Evolutionary conservation across 768 basidiomycete genomes (phyloP).

Genomic region (Suillus subluteus): DNA sequence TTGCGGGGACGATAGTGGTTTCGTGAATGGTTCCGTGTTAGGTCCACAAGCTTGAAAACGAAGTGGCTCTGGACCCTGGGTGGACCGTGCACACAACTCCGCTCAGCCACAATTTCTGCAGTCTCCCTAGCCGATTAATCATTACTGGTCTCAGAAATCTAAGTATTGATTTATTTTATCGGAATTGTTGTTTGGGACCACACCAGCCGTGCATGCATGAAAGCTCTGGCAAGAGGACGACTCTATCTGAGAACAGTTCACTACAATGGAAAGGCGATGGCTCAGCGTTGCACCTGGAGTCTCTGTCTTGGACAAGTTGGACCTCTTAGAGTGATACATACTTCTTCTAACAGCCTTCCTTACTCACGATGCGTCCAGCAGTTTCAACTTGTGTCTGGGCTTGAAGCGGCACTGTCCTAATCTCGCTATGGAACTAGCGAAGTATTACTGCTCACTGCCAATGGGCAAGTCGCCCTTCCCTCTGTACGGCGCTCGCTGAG

Average conservation of each 20-base stretch:
- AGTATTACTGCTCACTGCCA: background rate
- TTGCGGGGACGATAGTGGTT: background rate
- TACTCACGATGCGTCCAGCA: background rate
- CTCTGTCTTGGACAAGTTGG: background rate
- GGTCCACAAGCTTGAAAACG: constrained; percentile 1
- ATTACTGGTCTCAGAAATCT: background rate
- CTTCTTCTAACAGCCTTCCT: background rate
- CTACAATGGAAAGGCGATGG: background rate
- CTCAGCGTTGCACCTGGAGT: background rate
- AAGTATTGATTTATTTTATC: background rate
- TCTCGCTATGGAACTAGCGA: background rate
- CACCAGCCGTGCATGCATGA: background rate
- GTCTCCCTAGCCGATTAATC: background rate
- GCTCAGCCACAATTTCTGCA: background rate
- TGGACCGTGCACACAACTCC: constrained; percentile 6
- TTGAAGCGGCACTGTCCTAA: background rate
- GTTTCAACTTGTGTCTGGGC: background rate
- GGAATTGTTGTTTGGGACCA: background rate
- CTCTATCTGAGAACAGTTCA: background rate
- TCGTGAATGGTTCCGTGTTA: background rate
- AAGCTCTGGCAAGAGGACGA: background rate
- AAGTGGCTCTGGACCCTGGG: constrained; percentile 4
- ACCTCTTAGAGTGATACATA: background rate
- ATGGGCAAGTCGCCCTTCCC: background rate
- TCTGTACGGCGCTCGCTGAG: background rate